phyloP scores from a whole-genome alignment of 2,329 filamentous ascomycete genomes.

The Acrocalymma vagum region DNA sequence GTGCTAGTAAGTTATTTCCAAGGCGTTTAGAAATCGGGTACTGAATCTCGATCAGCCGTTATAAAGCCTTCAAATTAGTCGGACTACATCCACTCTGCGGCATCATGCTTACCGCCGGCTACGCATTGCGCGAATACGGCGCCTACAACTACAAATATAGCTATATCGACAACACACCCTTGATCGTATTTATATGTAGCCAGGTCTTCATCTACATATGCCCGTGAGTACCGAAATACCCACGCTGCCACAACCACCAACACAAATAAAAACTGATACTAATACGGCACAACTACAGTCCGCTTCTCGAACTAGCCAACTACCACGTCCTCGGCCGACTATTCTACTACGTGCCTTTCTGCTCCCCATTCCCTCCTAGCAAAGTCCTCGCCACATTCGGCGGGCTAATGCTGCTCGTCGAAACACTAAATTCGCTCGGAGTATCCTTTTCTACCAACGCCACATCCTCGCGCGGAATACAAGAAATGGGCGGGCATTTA shows the following conservation, averaged over 20 bases:
- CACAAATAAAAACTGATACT: constrained; percentile 59
- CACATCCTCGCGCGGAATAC: constrained; percentile 31
- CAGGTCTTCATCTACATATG: constrained; percentile 35
- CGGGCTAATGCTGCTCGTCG: constrained; percentile 57
- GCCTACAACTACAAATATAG: constrained; percentile 56
- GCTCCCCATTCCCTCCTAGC: constrained; percentile 62
- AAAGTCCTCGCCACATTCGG: constrained; percentile 65
- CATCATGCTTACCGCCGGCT: constrained; percentile 62
- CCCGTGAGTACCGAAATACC: constrained; percentile 32
- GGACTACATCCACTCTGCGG: constrained; percentile 60
- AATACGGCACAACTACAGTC: constrained; percentile 47
- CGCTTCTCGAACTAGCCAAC: constrained; percentile 65
- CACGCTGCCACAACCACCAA: constrained; percentile 62
- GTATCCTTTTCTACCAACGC: constrained; percentile 51
- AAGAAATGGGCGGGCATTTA: constrained; percentile 50
- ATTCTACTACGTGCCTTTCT: constrained; percentile 67
- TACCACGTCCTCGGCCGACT: constrained; percentile 67
- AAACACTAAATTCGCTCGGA: constrained; percentile 57
- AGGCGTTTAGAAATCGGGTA: no score
- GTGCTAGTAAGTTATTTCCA: constrained; percentile 55
- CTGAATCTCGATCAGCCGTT: constrained; percentile 53
- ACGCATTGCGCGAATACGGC: constrained; percentile 59
- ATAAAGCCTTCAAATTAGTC: constrained; percentile 62
- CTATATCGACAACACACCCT: constrained; percentile 53
- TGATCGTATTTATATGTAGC: constrained; percentile 42